Conservation (phyloP, 495 filamentous ascomycete genomes). For the Aspergillus biplanus region DNA sequence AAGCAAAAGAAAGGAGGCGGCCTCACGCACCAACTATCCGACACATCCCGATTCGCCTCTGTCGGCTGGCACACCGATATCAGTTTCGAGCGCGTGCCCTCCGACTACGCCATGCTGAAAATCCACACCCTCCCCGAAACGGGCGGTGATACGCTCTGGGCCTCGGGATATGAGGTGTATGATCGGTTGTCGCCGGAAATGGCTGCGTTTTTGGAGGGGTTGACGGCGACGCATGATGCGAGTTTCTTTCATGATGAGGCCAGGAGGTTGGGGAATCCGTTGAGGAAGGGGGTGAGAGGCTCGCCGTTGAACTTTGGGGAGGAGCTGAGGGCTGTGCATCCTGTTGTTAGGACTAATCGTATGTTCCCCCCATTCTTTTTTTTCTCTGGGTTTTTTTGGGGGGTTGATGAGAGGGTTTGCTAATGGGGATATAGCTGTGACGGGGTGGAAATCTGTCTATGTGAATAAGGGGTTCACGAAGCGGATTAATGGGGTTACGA, state of each 20-base stretch:
- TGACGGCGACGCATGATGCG: conserved; percentile 64
- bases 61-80: conserved; percentile 70
- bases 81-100: conserved; percentile 66
- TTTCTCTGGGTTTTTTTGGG: background rate
- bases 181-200: conserved; percentile 69
- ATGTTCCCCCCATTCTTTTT: conserved; percentile 34
- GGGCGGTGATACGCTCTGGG: conserved; percentile 66
- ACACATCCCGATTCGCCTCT: conserved; percentile 39
- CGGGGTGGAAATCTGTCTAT: conserved; percentile 77
- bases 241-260: conserved; percentile 53
- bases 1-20: conserved; percentile 44
- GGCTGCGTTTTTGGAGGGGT: conserved; percentile 64
- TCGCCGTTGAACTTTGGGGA: conserved; percentile 65
- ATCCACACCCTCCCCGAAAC: conserved; percentile 67
- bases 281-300: conserved; percentile 30
- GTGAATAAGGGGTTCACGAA: conserved; percentile 64
- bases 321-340: conserved; percentile 65
- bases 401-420: background rate
- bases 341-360: conserved; percentile 74
- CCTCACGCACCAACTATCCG: conserved; percentile 40
- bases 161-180: conserved; percentile 52
- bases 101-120: conserved; percentile 66
- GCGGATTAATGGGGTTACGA: conserved; percentile 61
- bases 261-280: conserved; percentile 29
- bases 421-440: conserved; percentile 51